Evolutionary conservation across 108 stramenopile genomes (phyloP).

Genomic region (Epipyxis sp.): DNA sequence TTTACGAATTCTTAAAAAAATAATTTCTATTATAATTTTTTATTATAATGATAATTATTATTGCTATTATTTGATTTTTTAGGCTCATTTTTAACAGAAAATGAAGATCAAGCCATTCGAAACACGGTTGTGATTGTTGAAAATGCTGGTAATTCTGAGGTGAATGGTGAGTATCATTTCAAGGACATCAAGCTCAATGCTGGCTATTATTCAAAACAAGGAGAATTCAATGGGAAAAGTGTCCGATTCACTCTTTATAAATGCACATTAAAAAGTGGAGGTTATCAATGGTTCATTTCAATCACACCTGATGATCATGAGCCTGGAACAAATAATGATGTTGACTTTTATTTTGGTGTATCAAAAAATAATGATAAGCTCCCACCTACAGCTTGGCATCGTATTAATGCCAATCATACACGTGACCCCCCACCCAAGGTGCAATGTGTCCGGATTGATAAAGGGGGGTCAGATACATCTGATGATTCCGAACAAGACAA

Average conservation of each 20-base stretch:
- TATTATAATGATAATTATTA: no score
- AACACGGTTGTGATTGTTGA: not conserved
- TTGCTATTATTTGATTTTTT: no score
- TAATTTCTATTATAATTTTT: no score
- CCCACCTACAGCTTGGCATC: not conserved
- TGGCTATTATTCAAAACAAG: slow-evolving; percentile 61
- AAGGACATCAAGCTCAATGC: slow-evolving; percentile 63
- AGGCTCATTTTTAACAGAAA: not conserved
- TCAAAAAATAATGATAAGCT: not conserved
- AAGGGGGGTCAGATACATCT: no score
- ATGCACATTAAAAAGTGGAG: slow-evolving; percentile 75
- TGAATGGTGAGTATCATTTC: slow-evolving; percentile 70
- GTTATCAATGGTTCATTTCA: slow-evolving; percentile 75
- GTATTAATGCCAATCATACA: not conserved
- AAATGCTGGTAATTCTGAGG: slow-evolving; percentile 62
- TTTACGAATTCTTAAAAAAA: no score
- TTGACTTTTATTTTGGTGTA: slow-evolving; percentile 68
- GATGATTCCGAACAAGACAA: no score
- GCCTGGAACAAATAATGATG: slow-evolving; percentile 73
- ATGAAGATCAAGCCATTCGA: not conserved
- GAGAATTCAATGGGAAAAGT: slow-evolving; percentile 55
- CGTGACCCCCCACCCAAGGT: not conserved
- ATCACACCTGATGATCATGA: slow-evolving; percentile 65
- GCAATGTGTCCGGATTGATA: not conserved
- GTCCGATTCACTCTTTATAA: slow-evolving; percentile 60